A percentile compares a stretch with the other conserved stretches of the same genome.
Conservation (phyloP, 2,329 filamentous ascomycete genomes). For the Karstenula rhodostoma region DNA sequence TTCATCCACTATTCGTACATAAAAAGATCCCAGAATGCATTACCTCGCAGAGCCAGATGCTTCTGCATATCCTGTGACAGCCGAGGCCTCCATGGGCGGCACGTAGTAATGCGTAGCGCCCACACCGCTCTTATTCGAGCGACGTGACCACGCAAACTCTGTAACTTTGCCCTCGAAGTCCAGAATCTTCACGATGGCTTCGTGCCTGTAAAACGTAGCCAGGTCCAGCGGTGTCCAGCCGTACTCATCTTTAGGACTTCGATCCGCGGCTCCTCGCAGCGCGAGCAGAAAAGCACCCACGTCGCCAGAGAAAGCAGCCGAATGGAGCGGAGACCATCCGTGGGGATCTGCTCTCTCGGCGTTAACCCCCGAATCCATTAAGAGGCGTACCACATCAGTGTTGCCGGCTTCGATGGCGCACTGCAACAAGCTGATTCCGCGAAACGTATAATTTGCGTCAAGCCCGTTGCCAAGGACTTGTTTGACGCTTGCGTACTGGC, state of each 20-base stretch:
- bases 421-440: slow-evolving; percentile 1
- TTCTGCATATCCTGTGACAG: background rate
- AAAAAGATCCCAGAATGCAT: no score
- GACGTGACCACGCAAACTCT: slow-evolving; percentile 2
- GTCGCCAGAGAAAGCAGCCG: background rate
- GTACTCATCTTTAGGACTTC: slow-evolving; percentile 1
- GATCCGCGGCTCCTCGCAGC: background rate
- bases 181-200: background rate
- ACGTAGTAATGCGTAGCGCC: slow-evolving; percentile 5
- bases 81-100: background rate
- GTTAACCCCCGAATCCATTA: background rate
- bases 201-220: background rate
- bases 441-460: background rate
- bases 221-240: slow-evolving; percentile 1
- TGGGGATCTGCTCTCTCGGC: background rate
- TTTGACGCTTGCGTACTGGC: background rate
- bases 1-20: no score
- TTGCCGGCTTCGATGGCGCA: slow-evolving; percentile 1
- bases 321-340: slow-evolving; percentile 4
- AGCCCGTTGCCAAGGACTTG: background rate
- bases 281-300: slow-evolving; percentile 1
- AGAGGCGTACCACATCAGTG: background rate
- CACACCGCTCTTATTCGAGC: background rate
- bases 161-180: background rate
- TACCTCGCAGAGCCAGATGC: background rate